Base-by-base conservation (phyloP, 306 rosid genomes). In the barrel medic (Medicago truncatula) region DNA sequence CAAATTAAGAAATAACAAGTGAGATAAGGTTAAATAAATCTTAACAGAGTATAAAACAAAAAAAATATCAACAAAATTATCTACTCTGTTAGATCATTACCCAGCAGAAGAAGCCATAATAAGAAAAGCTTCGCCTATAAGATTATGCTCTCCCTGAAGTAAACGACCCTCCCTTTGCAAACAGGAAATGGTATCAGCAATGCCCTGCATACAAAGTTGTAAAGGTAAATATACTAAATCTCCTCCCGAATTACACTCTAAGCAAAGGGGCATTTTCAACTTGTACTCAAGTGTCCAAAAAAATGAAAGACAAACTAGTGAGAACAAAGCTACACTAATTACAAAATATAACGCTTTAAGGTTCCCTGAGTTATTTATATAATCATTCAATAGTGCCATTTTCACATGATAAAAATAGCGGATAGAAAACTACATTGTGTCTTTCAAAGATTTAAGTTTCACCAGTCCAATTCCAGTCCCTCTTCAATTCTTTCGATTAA, bases 111-210 rank as follows among this genome's bases (percentile, higher is more conserved):
- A 95, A 75, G 97, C 97, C 99, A 95, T 92, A 61, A 95, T 73
- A 58, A 95, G 99, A 86, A 95, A 95, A 80, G 99, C 97, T 90
- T 95, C 99, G n/a, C 92, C 96, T 6, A 95, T 80, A 83, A 95
- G 90, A 89, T 95, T 95, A 76, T 95, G 99, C 82, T 95, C 99
- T 69, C 97, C 92, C 78, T 89, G 93, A 72, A 82, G 99, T 77
- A 95, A 85, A 69, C 91, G 50, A 57, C 97, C 97, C 73, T 90
- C 97, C 86, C 84, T 89, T 92, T 90, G 96, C 88, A 95, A 84
- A 80, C 86, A 83, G 16, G 87, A 89, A 90, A 92, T 92, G 64
- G 96, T 89, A 74, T 95, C 97, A 16, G 98, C 99, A 85, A 95
- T 89, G 76, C 88, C 97, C 99, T 95, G 80, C 73, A 77, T 17